A percentile compares a stretch with the other conserved stretches of the same genome.
Conservation (phyloP, 2,329 filamentous ascomycete genomes). For the Fusarium torulosum region DNA sequence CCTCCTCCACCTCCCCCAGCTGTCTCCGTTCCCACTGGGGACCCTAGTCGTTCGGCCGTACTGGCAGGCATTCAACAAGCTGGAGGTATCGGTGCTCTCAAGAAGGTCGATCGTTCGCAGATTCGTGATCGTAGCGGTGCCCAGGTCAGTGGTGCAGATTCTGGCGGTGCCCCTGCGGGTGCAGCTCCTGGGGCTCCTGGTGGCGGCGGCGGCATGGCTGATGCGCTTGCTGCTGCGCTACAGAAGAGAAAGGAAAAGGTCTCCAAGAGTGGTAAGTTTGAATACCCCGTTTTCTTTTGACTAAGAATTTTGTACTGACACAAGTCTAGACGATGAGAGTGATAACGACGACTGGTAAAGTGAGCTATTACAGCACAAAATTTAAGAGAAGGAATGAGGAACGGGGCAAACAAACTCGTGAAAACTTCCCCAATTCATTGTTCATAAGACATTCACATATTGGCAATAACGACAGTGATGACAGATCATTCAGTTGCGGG, state of each 20-base stretch:
- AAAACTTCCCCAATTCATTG: conserved; percentile 22
- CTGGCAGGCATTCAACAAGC: conserved; percentile 79
- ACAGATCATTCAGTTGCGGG: conserved; percentile 8
- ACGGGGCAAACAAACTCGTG: conserved; percentile 14
- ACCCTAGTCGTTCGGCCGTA: conserved; percentile 68
- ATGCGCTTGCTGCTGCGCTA: conserved; percentile 82
- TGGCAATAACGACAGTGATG: conserved; percentile 13
- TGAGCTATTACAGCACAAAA: conserved; percentile 8
- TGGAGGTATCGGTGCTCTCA: conserved; percentile 75
- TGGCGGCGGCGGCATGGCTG: conserved; percentile 78
- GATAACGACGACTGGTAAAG: conserved; percentile 80
- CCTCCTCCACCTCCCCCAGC: conserved; percentile 63
- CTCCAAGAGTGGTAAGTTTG: conserved; percentile 89
- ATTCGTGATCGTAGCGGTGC: conserved; percentile 80
- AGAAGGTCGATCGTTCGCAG: conserved; percentile 78
- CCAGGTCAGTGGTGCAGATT: conserved; percentile 65
- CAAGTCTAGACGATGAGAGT: conserved; percentile 75
- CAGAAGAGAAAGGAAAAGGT: conserved; percentile 93
- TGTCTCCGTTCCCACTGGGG: conserved; percentile 50
- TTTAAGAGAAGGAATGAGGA: conserved; percentile 30
- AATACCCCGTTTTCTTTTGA: background rate
- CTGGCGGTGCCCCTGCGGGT: conserved; percentile 65
- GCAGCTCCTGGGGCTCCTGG: conserved; percentile 65
- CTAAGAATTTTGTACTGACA: conserved; percentile 21
- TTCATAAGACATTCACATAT: conserved; percentile 17